Base-by-base conservation (phyloP, 345 rosid genomes). In the Dimocarpus longan region DNA sequence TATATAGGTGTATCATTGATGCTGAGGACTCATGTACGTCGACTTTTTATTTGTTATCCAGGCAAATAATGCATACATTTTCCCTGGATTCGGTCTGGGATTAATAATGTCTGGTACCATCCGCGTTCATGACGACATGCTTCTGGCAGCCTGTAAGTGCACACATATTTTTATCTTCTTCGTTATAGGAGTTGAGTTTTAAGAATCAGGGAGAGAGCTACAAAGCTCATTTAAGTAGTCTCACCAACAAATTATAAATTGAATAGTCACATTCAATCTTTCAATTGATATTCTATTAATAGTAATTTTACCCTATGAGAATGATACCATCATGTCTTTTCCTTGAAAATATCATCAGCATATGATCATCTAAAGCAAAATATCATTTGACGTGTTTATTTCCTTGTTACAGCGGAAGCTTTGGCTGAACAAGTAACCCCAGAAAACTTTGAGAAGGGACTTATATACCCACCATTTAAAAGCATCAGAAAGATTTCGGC, bases 1-100 rank as follows among this genome's bases (percentile, higher is more conserved):
- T 70, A 63, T 37, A 18, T 43, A 9, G 15, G 26, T 43, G 9
- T 16, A 19, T 8, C 10, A 3, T 54, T 54, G 68, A 18, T 8
- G 1, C 13, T 37, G 70, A 56, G 40, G 75, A 71, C 56, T 82
- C 65, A 85, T 54, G 74, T 46, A 22, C 26, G 59, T 65, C 43
- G 74, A 28, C 37, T 22, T 42, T 69, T 57, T 68, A 8, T 63
- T 71, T 63, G 28, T 57, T 48, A 22, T 82, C 76, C 92, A 93
- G 99, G 94, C 97, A 64, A 95, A 95, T 85, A 95, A 95, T 79
- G 99, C 99, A 13, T 95, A 95, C 84, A 90, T 95, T 74, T 95
- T 93, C 90, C 99, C 99, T 43, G 99, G 99, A 77, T 83, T 95
- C 39, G 99, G 99, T 69, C 88, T 95, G 78, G 99, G 99, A 68